Evolutionary conservation across 2,329 filamentous ascomycete species (phyloP).

Genomic region (Colletotrichum lentis): DNA sequence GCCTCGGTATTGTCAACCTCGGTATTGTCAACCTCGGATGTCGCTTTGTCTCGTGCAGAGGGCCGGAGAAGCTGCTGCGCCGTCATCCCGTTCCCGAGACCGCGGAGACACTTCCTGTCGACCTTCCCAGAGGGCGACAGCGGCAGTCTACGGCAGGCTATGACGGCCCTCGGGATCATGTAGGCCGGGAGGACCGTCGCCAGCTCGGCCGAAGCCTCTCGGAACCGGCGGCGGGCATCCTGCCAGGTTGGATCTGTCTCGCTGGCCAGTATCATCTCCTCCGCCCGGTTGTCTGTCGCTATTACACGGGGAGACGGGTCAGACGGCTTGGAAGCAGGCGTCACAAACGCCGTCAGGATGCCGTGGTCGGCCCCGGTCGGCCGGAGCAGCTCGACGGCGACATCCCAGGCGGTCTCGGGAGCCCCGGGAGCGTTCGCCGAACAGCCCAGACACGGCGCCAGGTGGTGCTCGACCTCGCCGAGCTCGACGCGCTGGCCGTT

Average conservation of each 20-base stretch:
- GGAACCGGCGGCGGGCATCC: background rate
- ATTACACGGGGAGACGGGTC: no score
- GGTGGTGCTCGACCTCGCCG: constrained; percentile 40
- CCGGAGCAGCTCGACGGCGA: constrained; percentile 20
- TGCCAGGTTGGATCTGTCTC: background rate
- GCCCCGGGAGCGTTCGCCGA: background rate
- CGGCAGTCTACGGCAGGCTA: constrained; percentile 11
- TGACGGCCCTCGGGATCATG: constrained; percentile 31
- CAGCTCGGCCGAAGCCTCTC: background rate
- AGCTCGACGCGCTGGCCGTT: constrained; percentile 39
- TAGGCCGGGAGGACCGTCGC: constrained; percentile 13
- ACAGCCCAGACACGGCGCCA: background rate
- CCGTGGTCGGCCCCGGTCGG: background rate
- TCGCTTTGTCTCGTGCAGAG: background rate
- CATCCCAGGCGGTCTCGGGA: background rate
- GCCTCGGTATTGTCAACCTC: no score
- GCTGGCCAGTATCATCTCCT: background rate
- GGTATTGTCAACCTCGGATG: no score
- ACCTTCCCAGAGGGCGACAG: constrained; percentile 24
- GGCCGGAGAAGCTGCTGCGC: background rate
- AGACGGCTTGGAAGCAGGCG: background rate
- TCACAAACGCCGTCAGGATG: constrained; percentile 7
- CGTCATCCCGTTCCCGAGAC: constrained; percentile 1
- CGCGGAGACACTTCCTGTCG: constrained; percentile 21
- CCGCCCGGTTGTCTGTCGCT: no score